Evolutionary conservation across 352 stramenopile genomes (phyloP), one percentile per base, ranked within the genome.

Genomic region (Phytophthora sp.): DNA sequence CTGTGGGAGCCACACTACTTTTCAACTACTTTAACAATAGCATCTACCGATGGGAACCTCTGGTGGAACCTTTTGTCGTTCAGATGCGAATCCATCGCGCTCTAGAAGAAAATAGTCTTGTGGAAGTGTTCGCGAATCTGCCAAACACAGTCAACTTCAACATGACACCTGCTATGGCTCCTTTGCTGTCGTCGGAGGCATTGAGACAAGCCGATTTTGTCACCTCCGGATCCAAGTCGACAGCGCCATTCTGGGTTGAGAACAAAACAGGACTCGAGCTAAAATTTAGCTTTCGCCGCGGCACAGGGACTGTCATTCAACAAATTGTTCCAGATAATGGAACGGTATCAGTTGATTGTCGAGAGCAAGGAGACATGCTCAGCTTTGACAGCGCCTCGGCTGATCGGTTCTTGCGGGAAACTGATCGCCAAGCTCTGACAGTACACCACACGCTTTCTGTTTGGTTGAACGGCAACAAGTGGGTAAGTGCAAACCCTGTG

Each of bases 1-100:
- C 84, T 8, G 66, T 93, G 39, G 88, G 88, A 13, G 85, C 81
- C 5, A 93, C 90, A 16, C 33, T 96, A 47, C 80, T 87, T 24
- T 83, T 94, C 57, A 94, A 94, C 59, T 96, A 94, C 60, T 96
- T 96, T 69, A 96, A 96, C 75, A 96, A 96, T 69, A 94, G 88
- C 51, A 96, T 96, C 57, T 96, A 96, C 52, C 82, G 86, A 50
- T 96, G 88, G 88, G 88, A 96, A 60, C 88, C 88, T 20, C 68
- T 96, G 2, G 73, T 96, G 13, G 88, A 96, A 51, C 88, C 88
- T 18, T 95, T 96, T 46, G 74, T 90, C 18, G 68, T 86, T 11
- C 86, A 96, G 63, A 79, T 94, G 57, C 84, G 84, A 35, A 76
- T 91, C 18, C 79, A 90, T 64, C 82, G 84, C 3, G 75, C 76